Evolutionary conservation across 768 basidiomycete species (phyloP).

Genomic region (Collybiopsis luxurians): DNA sequence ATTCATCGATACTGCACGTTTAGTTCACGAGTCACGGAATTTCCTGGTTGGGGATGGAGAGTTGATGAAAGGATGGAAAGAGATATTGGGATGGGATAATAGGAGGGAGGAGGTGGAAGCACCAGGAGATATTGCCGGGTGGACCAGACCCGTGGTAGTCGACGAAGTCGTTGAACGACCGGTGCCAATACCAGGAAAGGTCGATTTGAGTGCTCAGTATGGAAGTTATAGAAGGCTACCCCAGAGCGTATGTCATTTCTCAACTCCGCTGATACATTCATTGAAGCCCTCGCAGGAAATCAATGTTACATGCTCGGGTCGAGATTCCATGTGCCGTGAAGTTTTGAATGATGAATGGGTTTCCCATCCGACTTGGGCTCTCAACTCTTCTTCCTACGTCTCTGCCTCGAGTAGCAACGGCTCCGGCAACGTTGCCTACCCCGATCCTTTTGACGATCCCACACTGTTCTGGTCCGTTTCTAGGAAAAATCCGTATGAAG

Average conservation of each 20-base stretch:
- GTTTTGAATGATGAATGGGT: conserved; percentile 99
- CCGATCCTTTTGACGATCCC: conserved; percentile 61
- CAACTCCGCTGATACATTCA: conserved; percentile 2
- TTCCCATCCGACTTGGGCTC: conserved; percentile 90
- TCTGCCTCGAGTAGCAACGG: background rate
- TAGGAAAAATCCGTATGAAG: conserved; percentile 95
- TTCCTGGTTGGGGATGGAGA: conserved; percentile 75
- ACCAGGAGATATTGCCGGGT: conserved; percentile 28
- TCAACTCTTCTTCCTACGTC: conserved; percentile 1
- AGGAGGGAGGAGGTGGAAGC: conserved; percentile 41
- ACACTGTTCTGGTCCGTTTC: conserved; percentile 79
- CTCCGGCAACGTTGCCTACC: conserved; percentile 2
- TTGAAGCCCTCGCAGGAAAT: conserved; percentile 56
- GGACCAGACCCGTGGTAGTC: conserved; percentile 49
- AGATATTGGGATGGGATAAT: conserved; percentile 87
- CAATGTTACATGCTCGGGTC: conserved; percentile 86
- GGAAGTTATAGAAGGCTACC: conserved; percentile 93
- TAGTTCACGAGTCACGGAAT: conserved; percentile 76
- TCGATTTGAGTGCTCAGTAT: conserved; percentile 68
- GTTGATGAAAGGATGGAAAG: conserved; percentile 77
- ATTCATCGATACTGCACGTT: conserved; percentile 81
- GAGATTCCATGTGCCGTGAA: conserved; percentile 94
- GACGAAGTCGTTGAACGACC: conserved; percentile 29
- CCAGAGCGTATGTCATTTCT: conserved; percentile 54
- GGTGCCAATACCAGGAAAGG: conserved; percentile 48